Percentiles rank a stretch among this genome's conserved stretches.
Evolutionary conservation across 2,329 filamentous ascomycete genomes (phyloP).

Genomic region (Diaporthe citri): DNA sequence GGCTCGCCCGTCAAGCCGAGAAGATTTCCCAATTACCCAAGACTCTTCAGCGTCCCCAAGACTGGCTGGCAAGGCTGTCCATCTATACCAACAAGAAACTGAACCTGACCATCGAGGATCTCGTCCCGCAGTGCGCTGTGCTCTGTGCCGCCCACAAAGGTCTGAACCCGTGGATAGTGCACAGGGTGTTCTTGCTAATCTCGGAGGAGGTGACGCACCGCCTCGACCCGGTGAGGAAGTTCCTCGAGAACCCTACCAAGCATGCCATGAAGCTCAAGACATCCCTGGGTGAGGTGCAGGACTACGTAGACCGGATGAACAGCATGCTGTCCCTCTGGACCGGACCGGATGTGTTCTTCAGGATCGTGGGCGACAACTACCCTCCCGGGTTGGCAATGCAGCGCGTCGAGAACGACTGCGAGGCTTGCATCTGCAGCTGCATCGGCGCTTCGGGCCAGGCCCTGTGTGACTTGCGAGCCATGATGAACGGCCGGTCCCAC

Average conservation of each 20-base stretch:
- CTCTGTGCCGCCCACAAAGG: conserved; percentile 42
- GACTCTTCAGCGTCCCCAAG: conserved; percentile 50
- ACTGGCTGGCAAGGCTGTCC: conserved; percentile 47
- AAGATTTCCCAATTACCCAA: conserved; percentile 46
- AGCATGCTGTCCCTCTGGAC: conserved; percentile 33
- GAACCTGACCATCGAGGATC: conserved; percentile 37
- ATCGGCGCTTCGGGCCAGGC: conserved; percentile 58
- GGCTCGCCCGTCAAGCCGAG: conserved; percentile 53
- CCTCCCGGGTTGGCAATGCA: conserved; percentile 42
- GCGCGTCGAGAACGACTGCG: conserved; percentile 55
- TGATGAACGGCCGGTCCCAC: conserved; percentile 55
- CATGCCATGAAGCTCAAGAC: conserved; percentile 36
- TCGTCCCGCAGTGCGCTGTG: conserved; percentile 40
- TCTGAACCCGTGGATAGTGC: conserved; percentile 45
- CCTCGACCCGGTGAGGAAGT: conserved; percentile 46
- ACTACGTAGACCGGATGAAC: conserved; percentile 47
- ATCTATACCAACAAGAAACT: conserved; percentile 40
- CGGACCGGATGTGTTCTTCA: conserved; percentile 39
- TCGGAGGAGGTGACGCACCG: conserved; percentile 56
- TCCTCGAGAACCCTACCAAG: conserved; percentile 36
- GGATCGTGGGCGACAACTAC: conserved; percentile 39
- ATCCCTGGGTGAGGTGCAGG: conserved; percentile 37
- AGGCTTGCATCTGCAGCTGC: conserved; percentile 65
- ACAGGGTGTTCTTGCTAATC: conserved; percentile 57
- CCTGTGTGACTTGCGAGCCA: conserved; percentile 60